Conservation (phyloP, 2,329 filamentous ascomycete species). For the Neonectria sp. region DNA sequence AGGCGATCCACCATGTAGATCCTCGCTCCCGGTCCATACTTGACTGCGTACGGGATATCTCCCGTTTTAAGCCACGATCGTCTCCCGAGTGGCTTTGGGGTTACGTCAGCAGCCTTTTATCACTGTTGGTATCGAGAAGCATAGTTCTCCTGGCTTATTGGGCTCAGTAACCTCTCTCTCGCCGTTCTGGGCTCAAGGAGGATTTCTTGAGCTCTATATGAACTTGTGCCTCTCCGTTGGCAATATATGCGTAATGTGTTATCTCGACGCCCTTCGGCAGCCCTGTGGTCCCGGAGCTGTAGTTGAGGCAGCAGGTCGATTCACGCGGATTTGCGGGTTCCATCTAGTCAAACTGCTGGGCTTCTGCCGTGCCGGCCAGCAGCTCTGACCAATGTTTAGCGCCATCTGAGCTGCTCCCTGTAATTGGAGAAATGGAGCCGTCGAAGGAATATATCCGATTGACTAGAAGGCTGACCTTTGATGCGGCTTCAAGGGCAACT, state of each 20-base stretch:
- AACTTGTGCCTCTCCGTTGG: conserved; percentile 73
- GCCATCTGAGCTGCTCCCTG: neutral
- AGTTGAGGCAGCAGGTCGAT: conserved; percentile 79
- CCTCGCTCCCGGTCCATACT: neutral
- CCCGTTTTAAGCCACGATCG: conserved; percentile 50
- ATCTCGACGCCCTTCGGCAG: conserved; percentile 88
- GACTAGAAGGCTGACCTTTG: conserved; percentile 66
- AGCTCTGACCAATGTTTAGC: conserved; percentile 75
- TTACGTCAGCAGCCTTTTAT: conserved; percentile 86
- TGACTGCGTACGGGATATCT: neutral
- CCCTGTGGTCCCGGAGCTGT: conserved; percentile 83
- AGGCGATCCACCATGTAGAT: conserved; percentile 80
- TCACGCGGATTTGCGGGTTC: conserved; percentile 64
- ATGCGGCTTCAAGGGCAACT: conserved; percentile 76
- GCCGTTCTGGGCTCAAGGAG: too few relatives aligned
- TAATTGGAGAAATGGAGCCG: conserved; percentile 58
- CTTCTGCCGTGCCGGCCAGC: conserved; percentile 61
- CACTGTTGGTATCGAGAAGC: conserved; percentile 79
- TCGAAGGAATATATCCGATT: conserved; percentile 77
- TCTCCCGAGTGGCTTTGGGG: conserved; percentile 75
- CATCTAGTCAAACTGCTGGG: conserved; percentile 71
- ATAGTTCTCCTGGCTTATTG: conserved; percentile 77
- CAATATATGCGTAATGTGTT: conserved; percentile 79
- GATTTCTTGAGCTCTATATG: too few relatives aligned
- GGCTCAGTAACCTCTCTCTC: conserved; percentile 65